Conservation (phyloP, 495 filamentous ascomycete genomes). For the Thermothielavioides terrestris region DNA sequence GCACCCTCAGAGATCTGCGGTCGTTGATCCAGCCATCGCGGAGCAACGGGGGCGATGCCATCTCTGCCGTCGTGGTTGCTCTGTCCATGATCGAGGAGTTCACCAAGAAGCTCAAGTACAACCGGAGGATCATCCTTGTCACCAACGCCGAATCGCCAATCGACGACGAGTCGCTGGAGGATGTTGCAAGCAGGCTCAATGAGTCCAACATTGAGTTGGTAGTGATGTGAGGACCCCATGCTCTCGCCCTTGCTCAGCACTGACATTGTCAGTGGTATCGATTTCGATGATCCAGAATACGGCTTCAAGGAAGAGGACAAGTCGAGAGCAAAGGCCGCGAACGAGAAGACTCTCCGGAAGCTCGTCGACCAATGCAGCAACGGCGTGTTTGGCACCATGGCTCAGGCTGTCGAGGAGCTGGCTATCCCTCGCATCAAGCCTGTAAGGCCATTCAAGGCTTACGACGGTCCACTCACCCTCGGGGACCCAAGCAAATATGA, state of each 20-base stretch:
- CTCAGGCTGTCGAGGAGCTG: slow-evolving; percentile 71
- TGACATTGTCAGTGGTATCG: slow-evolving; percentile 56
- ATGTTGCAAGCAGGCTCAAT: slow-evolving; percentile 64
- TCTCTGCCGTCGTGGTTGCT: slow-evolving; percentile 79
- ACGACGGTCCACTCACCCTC: slow-evolving; percentile 70
- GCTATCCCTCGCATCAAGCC: slow-evolving; percentile 62
- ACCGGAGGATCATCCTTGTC: slow-evolving; percentile 69
- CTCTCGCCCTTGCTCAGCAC: not conserved
- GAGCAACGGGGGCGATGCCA: slow-evolving; percentile 56
- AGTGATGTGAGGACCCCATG: slow-evolving; percentile 54
- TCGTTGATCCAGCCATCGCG: slow-evolving; percentile 56
- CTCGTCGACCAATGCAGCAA: slow-evolving; percentile 54
- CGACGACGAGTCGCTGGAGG: slow-evolving; percentile 54
- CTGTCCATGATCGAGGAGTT: slow-evolving; percentile 74
- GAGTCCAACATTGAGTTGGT: slow-evolving; percentile 66
- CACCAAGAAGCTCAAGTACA: slow-evolving; percentile 87
- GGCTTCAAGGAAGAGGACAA: slow-evolving; percentile 94
- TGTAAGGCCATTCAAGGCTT: slow-evolving; percentile 62
- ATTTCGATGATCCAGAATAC: slow-evolving; percentile 90
- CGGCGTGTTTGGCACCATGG: slow-evolving; percentile 71
- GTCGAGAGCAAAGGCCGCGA: slow-evolving; percentile 53
- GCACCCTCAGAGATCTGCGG: slow-evolving; percentile 55
- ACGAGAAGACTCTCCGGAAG: slow-evolving; percentile 57
- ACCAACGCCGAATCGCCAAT: slow-evolving; percentile 70
- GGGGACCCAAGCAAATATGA: slow-evolving; percentile 68